Conservation (phyloP, 2,329 filamentous ascomycete species). For the Aspergillus sp. region DNA sequence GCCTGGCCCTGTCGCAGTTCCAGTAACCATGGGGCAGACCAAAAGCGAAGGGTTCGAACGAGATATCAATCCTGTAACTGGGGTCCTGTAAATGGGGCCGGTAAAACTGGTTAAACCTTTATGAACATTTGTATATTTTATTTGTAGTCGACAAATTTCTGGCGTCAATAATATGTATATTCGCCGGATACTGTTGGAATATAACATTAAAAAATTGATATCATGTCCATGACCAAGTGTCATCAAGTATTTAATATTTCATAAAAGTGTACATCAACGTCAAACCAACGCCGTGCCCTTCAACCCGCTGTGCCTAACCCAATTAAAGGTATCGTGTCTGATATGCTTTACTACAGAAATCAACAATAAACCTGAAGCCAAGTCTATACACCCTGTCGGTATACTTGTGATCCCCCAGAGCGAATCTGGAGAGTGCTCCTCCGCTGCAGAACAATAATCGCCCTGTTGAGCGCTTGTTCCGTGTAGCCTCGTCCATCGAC, state of each 20-base stretch:
- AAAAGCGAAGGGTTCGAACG: too few relatives aligned
- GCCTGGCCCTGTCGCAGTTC: too few relatives aligned
- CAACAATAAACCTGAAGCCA: constrained; percentile 1
- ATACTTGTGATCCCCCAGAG: constrained; percentile 50
- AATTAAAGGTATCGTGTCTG: constrained; percentile 8
- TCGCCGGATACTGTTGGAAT: too few relatives aligned
- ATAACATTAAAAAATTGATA: too few relatives aligned
- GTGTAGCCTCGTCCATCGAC: constrained; percentile 88
- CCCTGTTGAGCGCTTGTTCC: constrained; percentile 80
- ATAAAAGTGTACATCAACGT: background rate
- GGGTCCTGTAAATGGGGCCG: too few relatives aligned
- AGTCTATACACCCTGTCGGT: constrained; percentile 45
- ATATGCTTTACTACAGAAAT: constrained; percentile 13
- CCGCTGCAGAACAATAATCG: constrained; percentile 80
- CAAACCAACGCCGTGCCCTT: constrained; percentile 19
- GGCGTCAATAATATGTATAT: too few relatives aligned
- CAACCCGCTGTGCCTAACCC: constrained; percentile 20
- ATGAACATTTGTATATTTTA: too few relatives aligned
- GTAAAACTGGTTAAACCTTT: too few relatives aligned
- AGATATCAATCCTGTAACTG: too few relatives aligned
- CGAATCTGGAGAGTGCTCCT: constrained; percentile 68
- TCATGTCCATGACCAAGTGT: constrained; percentile 2
- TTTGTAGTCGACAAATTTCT: too few relatives aligned
- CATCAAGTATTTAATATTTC: background rate
- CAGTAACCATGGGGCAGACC: too few relatives aligned